Percentiles rank a stretch among this genome's conserved stretches.
Evolutionary conservation across 257 asterid species (phyloP).

Genomic region (Gentiana straminea): DNA sequence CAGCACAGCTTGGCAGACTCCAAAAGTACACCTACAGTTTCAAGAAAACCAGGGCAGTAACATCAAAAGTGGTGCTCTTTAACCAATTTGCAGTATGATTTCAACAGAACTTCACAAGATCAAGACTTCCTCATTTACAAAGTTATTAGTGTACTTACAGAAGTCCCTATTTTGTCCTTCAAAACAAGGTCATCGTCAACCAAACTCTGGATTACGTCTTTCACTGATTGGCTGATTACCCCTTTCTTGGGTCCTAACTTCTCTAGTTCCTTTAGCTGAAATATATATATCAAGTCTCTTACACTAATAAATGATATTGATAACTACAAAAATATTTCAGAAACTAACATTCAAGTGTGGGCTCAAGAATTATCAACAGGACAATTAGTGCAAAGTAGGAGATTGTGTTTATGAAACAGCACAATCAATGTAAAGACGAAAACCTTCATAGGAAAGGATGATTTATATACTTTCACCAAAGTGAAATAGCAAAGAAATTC

Average conservation of each 20-base stretch:
- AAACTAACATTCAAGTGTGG: too few species aligned
- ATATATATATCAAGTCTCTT: slow-evolving; percentile 2
- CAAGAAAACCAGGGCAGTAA: background rate
- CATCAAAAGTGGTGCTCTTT: background rate
- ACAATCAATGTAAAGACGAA: too few species aligned
- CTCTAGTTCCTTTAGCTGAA: slow-evolving; percentile 92
- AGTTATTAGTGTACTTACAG: slow-evolving; percentile 45
- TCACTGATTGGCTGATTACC: slow-evolving; percentile 84
- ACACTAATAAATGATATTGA: background rate
- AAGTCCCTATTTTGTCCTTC: slow-evolving; percentile 97
- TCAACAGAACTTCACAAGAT: background rate
- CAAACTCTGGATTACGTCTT: slow-evolving; percentile 81
- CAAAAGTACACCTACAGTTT: slow-evolving; percentile 82
- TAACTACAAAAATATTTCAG: background rate
- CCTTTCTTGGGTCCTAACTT: slow-evolving; percentile 92
- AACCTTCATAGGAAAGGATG: too few species aligned
- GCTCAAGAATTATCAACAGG: too few species aligned
- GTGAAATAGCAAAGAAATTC: too few species aligned
- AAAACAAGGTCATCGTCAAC: slow-evolving; percentile 95
- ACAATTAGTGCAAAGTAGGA: too few species aligned
- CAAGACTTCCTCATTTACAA: slow-evolving; percentile 4
- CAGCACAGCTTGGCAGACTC: slow-evolving; percentile 99
- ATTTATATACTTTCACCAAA: too few species aligned
- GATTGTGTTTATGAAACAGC: too few species aligned
- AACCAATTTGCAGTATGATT: background rate